These are phyloP conservation scores for Smittium mucronatum DNA, from an alignment of 371 early-diverging fungal species.

Conservation along the genomic window DNA sequence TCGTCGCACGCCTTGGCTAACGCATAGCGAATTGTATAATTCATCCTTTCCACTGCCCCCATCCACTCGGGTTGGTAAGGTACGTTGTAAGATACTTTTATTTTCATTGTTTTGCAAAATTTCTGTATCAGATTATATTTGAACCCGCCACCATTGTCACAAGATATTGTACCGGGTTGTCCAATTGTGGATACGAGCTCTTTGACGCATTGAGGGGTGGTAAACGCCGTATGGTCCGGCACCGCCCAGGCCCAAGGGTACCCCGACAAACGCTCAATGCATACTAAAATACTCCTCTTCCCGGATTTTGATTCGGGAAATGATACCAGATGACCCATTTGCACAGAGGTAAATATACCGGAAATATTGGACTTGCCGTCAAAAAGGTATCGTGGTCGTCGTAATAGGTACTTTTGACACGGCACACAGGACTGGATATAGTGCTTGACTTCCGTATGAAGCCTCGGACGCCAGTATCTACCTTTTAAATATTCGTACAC, in stretches of 20 bases:
- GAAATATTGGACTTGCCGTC: not conserved
- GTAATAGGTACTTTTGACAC: not conserved
- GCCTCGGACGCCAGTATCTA: not conserved
- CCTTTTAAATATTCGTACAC: not conserved
- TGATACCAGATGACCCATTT: not conserved
- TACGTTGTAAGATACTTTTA: not conserved
- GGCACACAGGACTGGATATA: not conserved
- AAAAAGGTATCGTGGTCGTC: not conserved
- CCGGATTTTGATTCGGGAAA: not conserved
- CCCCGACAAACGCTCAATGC: not conserved
- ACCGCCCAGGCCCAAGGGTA: not conserved
- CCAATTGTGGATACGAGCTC: not conserved
- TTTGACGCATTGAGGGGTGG: not conserved
- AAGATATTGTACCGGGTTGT: not conserved
- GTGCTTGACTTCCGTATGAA: not conserved
- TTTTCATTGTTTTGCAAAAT: not conserved
- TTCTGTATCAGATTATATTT: not conserved
- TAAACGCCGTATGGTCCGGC: not conserved
- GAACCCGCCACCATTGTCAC: conserved; percentile 2
- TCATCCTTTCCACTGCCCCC: conserved; percentile 6
- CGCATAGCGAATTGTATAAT: conserved; percentile 1
- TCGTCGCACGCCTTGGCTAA: not conserved
- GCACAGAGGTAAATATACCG: not conserved
- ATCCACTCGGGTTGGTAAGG: conserved; percentile 12
- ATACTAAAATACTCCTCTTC: not conserved